phyloP scores from a whole-genome alignment of 345 rosid genomes.

The Gossypioides kirkii region DNA sequence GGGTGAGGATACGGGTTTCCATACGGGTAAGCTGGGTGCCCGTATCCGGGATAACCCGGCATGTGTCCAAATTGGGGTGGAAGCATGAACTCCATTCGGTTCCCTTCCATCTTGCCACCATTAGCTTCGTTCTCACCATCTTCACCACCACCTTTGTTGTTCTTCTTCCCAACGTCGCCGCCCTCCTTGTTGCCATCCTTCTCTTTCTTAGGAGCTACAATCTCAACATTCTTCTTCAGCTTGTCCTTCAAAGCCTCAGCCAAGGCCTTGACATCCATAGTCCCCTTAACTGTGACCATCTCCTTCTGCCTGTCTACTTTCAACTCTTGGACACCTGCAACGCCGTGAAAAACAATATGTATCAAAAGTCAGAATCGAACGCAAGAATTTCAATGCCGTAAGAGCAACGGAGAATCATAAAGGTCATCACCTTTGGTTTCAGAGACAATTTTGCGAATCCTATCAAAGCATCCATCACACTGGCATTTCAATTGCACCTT shows the following conservation, averaged over 20 bases:
- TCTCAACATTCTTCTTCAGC: conserved; percentile 52
- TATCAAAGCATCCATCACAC: conserved; percentile 70
- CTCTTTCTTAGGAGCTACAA: conserved; percentile 67
- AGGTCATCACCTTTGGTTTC: conserved; percentile 51
- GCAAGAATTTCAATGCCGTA: conserved; percentile 1
- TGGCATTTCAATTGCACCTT: conserved; percentile 65
- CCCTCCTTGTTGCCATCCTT: conserved; percentile 32
- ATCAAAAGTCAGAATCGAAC: not conserved
- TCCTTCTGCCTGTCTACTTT: conserved; percentile 55
- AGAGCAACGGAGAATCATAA: not conserved
- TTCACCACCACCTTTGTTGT: conserved; percentile 20
- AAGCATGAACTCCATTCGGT: conserved; percentile 33
- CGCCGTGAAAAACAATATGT: not conserved
- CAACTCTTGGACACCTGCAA: conserved; percentile 50
- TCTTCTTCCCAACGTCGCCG: conserved; percentile 21
- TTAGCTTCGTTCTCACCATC: conserved; percentile 11
- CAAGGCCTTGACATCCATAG: conserved; percentile 60
- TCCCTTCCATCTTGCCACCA: conserved; percentile 3
- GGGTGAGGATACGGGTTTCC: not conserved
- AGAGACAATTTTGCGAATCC: conserved; percentile 43
- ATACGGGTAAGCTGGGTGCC: not conserved
- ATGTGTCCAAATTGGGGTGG: conserved; percentile 31
- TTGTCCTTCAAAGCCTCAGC: conserved; percentile 41
- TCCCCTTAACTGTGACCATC: conserved; percentile 60
- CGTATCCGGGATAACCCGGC: not conserved